These are phyloP conservation scores for Chytriomyces sp. DNA, from an alignment of 192 early-diverging fungal species.

Conservation along the genomic window DNA sequence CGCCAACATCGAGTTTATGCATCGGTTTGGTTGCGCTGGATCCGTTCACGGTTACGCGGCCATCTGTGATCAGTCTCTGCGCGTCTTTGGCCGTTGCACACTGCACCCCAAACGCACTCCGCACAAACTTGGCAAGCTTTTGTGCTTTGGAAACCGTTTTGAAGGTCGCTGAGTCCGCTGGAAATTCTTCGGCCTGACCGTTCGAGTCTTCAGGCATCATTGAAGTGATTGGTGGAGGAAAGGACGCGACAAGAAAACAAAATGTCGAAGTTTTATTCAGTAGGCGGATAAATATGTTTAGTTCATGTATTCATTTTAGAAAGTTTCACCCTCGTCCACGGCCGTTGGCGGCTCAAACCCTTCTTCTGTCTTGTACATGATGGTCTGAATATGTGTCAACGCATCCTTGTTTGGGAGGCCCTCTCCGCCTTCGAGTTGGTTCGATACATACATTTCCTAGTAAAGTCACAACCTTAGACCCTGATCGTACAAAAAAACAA, in stretches of 20 bases:
- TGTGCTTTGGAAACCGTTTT: not conserved
- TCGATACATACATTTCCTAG: not conserved
- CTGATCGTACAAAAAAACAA: not conserved
- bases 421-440: not conserved
- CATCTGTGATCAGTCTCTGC: not conserved
- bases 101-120: not conserved
- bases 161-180: too few relatives aligned
- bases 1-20: not conserved
- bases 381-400: conserved; percentile 61
- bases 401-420: conserved; percentile 59
- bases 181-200: too few relatives aligned
- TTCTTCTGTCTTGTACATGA: conserved; percentile 89
- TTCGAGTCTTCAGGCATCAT: too few relatives aligned
- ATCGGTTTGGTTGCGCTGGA: not conserved
- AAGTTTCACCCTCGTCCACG: conserved; percentile 10
- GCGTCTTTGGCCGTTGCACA: not conserved
- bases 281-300: too few relatives aligned
- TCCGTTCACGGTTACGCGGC: not conserved
- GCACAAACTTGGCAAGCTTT: conserved; percentile 2
- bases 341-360: conserved; percentile 79
- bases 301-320: too few relatives aligned
- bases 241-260: too few relatives aligned
- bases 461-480: not conserved
- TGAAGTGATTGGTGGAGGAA: too few relatives aligned
- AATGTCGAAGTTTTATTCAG: too few relatives aligned